A percentile compares a stretch with the other conserved stretches of the same genome.
These are phyloP conservation scores for Lentithecium fluviatile DNA, from an alignment of 495 filamentous ascomycete species.

Conservation along the genomic window DNA sequence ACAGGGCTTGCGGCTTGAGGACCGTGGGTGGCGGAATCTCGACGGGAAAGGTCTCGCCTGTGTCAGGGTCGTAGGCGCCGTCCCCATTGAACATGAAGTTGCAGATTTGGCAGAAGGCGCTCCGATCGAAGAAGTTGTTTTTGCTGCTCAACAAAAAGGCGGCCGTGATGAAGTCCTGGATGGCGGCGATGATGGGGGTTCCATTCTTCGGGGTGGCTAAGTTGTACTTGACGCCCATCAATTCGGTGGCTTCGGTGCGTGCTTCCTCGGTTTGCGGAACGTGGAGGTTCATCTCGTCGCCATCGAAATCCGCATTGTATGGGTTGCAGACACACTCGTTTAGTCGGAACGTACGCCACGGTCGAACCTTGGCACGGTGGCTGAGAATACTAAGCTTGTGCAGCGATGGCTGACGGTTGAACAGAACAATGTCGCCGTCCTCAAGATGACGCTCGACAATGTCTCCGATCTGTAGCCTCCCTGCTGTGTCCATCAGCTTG, in stretches of 20 bases:
- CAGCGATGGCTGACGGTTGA: conserved; percentile 95
- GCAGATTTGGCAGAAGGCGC: conserved; percentile 82
- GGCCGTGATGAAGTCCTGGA: conserved; percentile 97
- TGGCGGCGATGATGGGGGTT: conserved; percentile 96
- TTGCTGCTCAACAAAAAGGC: conserved; percentile 90
- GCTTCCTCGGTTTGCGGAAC: conserved; percentile 98
- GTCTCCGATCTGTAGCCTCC: conserved; percentile 74
- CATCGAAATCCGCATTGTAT: conserved; percentile 99
- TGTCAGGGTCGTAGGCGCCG: conserved; percentile 39
- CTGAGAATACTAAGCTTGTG: conserved; percentile 98
- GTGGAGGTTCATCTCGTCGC: conserved; percentile 98
- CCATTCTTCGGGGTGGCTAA: conserved; percentile 94
- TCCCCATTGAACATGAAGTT: conserved; percentile 89
- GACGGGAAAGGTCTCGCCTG: conserved; percentile 54
- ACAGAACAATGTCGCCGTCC: conserved; percentile 94
- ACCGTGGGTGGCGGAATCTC: conserved; percentile 85
- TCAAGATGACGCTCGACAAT: conserved; percentile 91
- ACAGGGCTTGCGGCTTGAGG: conserved; percentile 79
- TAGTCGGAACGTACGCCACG: conserved; percentile 92
- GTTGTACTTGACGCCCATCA: conserved; percentile 99
- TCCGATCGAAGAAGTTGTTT: conserved; percentile 86
- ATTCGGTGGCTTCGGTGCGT: conserved; percentile 85
- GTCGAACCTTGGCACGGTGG: conserved; percentile 87
- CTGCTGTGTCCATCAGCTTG: conserved; percentile 51
- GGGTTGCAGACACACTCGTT: conserved; percentile 98